Conservation (phyloP, 495 filamentous ascomycete species). For the Polyplosphaeria fusca region DNA sequence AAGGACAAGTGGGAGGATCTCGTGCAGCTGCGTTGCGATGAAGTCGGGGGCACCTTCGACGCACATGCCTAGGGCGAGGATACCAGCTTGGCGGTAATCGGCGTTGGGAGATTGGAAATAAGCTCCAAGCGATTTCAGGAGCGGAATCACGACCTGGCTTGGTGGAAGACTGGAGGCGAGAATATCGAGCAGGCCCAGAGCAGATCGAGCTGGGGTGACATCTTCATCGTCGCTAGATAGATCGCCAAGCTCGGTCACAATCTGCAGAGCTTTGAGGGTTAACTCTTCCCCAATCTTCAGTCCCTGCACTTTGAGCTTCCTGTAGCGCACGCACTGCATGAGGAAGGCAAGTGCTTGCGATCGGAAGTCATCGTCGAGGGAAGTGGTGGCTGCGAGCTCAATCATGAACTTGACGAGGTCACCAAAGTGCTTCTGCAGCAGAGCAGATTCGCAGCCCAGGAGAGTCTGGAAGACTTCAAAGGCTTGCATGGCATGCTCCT, state of each 20-base stretch:
- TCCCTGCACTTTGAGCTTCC: conserved; percentile 91
- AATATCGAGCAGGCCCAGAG: conserved; percentile 82
- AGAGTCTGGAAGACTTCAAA: conserved; percentile 98
- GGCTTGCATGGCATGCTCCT: conserved; percentile 79
- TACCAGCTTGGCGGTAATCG: conserved; percentile 80
- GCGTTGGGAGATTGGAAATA: conserved; percentile 72
- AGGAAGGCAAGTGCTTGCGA: conserved; percentile 90
- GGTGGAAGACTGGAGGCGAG: conserved; percentile 84
- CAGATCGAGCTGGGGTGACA: conserved; percentile 81
- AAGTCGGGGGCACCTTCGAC: conserved; percentile 97
- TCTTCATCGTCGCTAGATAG: conserved; percentile 73
- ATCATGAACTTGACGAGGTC: conserved; percentile 94
- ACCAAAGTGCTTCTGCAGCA: conserved; percentile 80
- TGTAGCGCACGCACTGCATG: conserved; percentile 84
- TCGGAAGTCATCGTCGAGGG: conserved; percentile 76
- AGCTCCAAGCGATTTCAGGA: conserved; percentile 76
- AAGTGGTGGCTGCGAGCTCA: conserved; percentile 70
- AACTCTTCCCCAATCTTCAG: conserved; percentile 79
- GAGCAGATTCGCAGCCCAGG: conserved; percentile 80
- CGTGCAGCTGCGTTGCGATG: conserved; percentile 80
- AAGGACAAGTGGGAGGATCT: conserved; percentile 81
- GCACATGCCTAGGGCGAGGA: conserved; percentile 86
- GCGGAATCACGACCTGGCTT: conserved; percentile 88
- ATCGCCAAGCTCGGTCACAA: conserved; percentile 81
- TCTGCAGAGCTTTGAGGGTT: conserved; percentile 77